Conservation (phyloP, 2,329 filamentous ascomycete genomes). For the Fusarium irregulare region DNA sequence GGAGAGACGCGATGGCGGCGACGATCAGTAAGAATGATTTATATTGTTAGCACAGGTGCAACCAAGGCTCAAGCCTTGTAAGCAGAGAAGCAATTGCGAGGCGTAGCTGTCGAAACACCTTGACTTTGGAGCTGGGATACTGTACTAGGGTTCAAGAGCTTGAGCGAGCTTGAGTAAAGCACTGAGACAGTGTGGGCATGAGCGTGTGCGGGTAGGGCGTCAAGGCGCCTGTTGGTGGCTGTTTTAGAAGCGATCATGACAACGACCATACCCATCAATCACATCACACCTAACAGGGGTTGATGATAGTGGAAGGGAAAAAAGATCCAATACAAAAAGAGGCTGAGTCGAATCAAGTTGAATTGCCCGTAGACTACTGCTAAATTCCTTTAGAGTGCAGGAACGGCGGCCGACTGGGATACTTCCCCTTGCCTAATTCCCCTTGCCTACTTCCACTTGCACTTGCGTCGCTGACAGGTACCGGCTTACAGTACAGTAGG, state of each 20-base stretch:
- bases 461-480: slow-evolving; percentile 29
- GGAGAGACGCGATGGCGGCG: slow-evolving; percentile 13
- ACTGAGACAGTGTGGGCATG: slow-evolving; percentile 9
- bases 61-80: not conserved
- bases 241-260: slow-evolving; percentile 35
- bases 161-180: not conserved
- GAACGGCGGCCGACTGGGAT: slow-evolving; percentile 24
- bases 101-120: slow-evolving; percentile 2
- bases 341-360: slow-evolving; percentile 26
- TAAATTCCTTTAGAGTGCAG: slow-evolving; percentile 4
- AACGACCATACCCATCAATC: slow-evolving; percentile 14
- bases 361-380: not conserved
- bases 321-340: slow-evolving; percentile 16
- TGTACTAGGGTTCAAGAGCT: not conserved
- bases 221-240: slow-evolving; percentile 45
- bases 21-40: slow-evolving; percentile 14
- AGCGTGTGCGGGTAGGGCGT: slow-evolving; percentile 43
- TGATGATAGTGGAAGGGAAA: not conserved
- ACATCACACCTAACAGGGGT: slow-evolving; percentile 9
- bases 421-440: slow-evolving; percentile 10
- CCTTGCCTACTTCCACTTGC: slow-evolving; percentile 7
- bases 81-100: slow-evolving; percentile 11
- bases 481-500: slow-evolving; percentile 1
- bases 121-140: not conserved
- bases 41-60: slow-evolving; percentile 13